A percentile compares a stretch with the other conserved stretches of the same genome.
Evolutionary conservation across 2,329 filamentous ascomycete genomes (phyloP).

Genomic region (Microcyclosporella mali): DNA sequence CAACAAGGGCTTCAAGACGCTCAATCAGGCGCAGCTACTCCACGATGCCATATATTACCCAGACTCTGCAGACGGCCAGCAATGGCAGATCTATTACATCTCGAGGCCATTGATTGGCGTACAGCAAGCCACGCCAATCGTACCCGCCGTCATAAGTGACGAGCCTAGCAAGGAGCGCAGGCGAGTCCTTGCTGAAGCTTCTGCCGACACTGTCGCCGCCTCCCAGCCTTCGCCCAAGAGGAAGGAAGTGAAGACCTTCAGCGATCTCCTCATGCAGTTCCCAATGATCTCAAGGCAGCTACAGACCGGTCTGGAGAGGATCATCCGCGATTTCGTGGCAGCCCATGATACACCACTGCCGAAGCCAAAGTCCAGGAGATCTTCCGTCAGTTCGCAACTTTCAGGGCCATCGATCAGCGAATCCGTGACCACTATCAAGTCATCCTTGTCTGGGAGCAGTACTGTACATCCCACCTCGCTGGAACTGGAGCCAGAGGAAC

Average conservation of each 20-base stretch:
- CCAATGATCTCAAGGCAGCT: conserved; percentile 95
- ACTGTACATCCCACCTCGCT: conserved; percentile 45
- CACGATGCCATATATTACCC: conserved; percentile 82
- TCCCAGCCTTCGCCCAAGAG: conserved; percentile 55
- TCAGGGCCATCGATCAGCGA: conserved; percentile 30
- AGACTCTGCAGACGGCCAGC: conserved; percentile 78
- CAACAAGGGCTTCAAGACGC: conserved; percentile 96
- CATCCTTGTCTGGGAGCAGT: conserved; percentile 34
- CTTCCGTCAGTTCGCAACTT: conserved; percentile 31
- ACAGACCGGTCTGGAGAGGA: conserved; percentile 80
- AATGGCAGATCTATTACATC: conserved; percentile 97
- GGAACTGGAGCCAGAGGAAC: conserved; percentile 83
- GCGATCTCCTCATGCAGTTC: conserved; percentile 82
- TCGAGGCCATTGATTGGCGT: conserved; percentile 78
- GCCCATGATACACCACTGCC: conserved; percentile 81
- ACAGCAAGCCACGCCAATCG: conserved; percentile 69
- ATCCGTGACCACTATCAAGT: conserved; percentile 31
- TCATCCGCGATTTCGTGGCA: conserved; percentile 82
- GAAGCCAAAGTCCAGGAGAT: conserved; percentile 29
- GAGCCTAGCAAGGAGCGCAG: conserved; percentile 30
- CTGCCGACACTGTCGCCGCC: conserved; percentile 19
- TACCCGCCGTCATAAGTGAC: conserved; percentile 52
- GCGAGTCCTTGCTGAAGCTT: conserved; percentile 26
- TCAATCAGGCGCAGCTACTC: conserved; percentile 83
- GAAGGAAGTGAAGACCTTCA: conserved; percentile 87